These are phyloP conservation scores for Penicillium cataractarum DNA, from an alignment of 495 filamentous ascomycete species.

Conservation along the genomic window DNA sequence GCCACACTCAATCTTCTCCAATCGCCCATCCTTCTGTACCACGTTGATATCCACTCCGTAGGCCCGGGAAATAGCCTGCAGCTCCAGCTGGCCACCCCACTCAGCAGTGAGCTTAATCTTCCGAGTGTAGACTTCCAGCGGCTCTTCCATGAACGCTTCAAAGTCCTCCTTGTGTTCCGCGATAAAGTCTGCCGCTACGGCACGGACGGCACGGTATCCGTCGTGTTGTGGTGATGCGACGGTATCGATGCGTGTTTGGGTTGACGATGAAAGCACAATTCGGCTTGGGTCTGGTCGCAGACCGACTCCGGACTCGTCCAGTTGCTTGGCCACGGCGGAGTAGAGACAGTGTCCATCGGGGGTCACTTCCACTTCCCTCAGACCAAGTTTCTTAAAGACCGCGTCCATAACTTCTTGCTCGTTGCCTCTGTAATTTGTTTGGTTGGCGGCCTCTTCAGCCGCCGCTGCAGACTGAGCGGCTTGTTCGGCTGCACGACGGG, in stretches of 20 bases:
- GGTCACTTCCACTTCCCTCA: slow-evolving; percentile 77
- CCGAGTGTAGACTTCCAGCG: slow-evolving; percentile 68
- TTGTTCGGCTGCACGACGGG: slow-evolving; percentile 82
- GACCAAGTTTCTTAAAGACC: slow-evolving; percentile 60
- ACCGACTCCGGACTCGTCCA: slow-evolving; percentile 51
- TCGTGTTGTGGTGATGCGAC: slow-evolving; percentile 46
- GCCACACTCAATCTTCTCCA: slow-evolving; percentile 71
- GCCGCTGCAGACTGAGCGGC: slow-evolving; percentile 69
- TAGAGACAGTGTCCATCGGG: slow-evolving; percentile 98
- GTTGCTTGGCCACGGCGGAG: slow-evolving; percentile 85
- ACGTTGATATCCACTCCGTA: slow-evolving; percentile 85
- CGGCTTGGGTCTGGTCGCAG: slow-evolving; percentile 50
- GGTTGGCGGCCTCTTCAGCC: slow-evolving; percentile 69
- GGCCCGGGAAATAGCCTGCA: slow-evolving; percentile 79
- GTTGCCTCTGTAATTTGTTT: slow-evolving; percentile 71
- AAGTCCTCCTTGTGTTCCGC: slow-evolving; percentile 62
- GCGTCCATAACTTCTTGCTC: slow-evolving; percentile 72
- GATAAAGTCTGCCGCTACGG: slow-evolving; percentile 60
- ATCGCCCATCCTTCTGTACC: slow-evolving; percentile 75
- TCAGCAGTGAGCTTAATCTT: slow-evolving; percentile 89
- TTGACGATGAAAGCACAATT: slow-evolving; percentile 40
- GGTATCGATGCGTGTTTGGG: slow-evolving; percentile 48
- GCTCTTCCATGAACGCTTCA: slow-evolving; percentile 79
- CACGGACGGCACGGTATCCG: slow-evolving; percentile 51
- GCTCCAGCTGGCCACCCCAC: slow-evolving; percentile 94